Conservation (phyloP, 108 stramenopile genomes). For the Chaetoceros tenuissimus region DNA sequence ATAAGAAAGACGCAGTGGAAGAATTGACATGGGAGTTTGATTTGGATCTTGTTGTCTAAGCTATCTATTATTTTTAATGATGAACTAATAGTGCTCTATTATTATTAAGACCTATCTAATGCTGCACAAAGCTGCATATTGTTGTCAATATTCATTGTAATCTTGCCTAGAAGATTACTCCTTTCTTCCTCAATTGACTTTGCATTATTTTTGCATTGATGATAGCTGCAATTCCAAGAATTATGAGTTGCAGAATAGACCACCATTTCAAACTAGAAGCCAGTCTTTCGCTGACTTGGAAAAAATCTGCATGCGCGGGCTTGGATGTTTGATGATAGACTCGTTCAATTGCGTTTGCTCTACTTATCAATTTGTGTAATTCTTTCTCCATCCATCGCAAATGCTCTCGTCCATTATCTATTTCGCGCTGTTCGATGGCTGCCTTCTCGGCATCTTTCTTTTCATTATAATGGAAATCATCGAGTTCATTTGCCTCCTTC, state of each 20-base stretch:
- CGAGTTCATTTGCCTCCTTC: not conserved
- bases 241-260: not conserved
- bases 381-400: not conserved
- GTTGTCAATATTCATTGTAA: too few relatives aligned
- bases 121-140: not conserved
- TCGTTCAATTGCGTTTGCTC: not conserved
- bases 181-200: not conserved
- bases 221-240: not conserved
- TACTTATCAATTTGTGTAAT: not conserved
- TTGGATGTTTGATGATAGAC: not conserved
- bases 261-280: not conserved
- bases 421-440: not conserved
- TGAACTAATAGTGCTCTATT: too few relatives aligned
- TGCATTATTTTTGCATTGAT: not conserved
- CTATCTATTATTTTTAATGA: too few relatives aligned
- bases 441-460: not conserved
- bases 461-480: not conserved
- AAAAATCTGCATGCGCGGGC: not conserved
- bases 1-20: slow-evolving; percentile 16
- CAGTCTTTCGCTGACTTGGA: not conserved
- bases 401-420: not conserved
- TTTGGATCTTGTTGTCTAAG: slow-evolving; percentile 64
- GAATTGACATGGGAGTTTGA: slow-evolving; percentile 79
- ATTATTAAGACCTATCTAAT: too few relatives aligned
- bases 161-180: not conserved